Base-by-base conservation (phyloP, 441 rosid genomes). In the Jatropha podagrica region DNA sequence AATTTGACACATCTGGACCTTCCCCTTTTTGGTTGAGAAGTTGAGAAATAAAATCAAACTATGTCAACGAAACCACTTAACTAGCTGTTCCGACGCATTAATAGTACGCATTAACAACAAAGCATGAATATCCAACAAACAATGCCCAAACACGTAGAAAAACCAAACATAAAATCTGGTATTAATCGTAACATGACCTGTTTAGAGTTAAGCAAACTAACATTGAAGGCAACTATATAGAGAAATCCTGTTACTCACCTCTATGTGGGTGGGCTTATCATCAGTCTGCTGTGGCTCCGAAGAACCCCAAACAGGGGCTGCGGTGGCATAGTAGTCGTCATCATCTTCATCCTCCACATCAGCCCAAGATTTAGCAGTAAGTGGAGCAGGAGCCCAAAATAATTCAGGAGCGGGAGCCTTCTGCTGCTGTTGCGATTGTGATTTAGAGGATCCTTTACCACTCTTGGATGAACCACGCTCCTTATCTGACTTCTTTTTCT, bases 301-400 rank as follows among this genome's bases (percentile, higher is more conserved):
- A n/a, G 49, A 64, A 54, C 79, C 83, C 97, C 95, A 91, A 17
- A 58, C 88, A 15, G 94, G 95, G 4, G 88, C 95, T 1, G 92
- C 78, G 75, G 92, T 90, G 18, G 91, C 91, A 67, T 82, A 93
- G 65, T 91, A 91, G 76, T 93, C 98, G 3, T 91, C 98, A 0
- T 92, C 97, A 3, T 93, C 98, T 1, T 88, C 90, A 4, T 89
- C 93, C 51, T 88, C 94, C 4, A 89, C 87, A 83, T 93, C 97
- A 8, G 94, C 98, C 98, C 98, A 93, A 2, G 95, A 90, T 81
- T 86, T 86, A 12, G 64, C 83, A 60, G 77, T 90, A 77, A 91
- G 80, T 0, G 94, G 92, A 4, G 91, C 77, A 23, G 94, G 95
- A 0, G 90, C 84, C 97, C 97, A 93, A 67, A 88, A 88, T 4